These are phyloP conservation scores for Prorocentrum cordatum DNA, from an alignment of 169 alveolate species.

Conservation along the genomic window DNA sequence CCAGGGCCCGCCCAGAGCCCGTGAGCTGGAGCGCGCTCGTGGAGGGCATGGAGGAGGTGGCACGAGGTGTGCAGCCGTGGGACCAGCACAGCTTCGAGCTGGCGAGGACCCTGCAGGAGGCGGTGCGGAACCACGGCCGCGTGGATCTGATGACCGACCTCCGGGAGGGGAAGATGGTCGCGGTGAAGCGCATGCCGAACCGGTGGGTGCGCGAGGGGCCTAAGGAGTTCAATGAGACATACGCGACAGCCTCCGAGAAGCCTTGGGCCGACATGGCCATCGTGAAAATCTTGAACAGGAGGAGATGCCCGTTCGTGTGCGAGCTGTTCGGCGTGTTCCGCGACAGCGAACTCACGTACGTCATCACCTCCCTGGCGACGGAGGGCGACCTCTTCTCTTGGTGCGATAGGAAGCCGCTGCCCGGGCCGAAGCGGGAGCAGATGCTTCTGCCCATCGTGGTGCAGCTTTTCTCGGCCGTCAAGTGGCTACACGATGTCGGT, in stretches of 20 bases:
- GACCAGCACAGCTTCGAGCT: neutral
- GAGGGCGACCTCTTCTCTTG: constrained; percentile 25
- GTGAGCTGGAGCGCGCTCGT: neutral
- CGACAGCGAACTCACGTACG: constrained; percentile 37
- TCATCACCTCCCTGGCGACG: constrained; percentile 4
- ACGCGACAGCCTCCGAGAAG: constrained; percentile 59
- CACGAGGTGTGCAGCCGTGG: neutral
- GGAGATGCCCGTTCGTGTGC: constrained; percentile 37
- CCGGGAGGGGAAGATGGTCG: constrained; percentile 3
- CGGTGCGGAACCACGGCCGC: constrained; percentile 55
- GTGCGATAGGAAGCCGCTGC: constrained; percentile 19
- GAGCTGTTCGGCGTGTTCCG: constrained; percentile 29
- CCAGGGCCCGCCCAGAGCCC: neutral
- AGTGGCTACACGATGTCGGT: constrained; percentile 60
- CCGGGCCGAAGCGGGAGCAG: constrained; percentile 11
- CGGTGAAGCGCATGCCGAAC: constrained; percentile 58
- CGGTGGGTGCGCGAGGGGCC: constrained; percentile 40
- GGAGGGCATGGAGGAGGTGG: constrained; percentile 13
- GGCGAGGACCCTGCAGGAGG: constrained; percentile 23
- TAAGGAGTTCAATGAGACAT: constrained; percentile 43
- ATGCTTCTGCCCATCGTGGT: constrained; percentile 41
- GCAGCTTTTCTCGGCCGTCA: constrained; percentile 26
- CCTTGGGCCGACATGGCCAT: constrained; percentile 66
- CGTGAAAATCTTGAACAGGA: constrained; percentile 15
- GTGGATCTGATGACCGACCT: constrained; percentile 15